These are phyloP conservation scores for Cercospora citrullina DNA, from an alignment of 2,329 filamentous ascomycete genomes.

Conservation along the genomic window DNA sequence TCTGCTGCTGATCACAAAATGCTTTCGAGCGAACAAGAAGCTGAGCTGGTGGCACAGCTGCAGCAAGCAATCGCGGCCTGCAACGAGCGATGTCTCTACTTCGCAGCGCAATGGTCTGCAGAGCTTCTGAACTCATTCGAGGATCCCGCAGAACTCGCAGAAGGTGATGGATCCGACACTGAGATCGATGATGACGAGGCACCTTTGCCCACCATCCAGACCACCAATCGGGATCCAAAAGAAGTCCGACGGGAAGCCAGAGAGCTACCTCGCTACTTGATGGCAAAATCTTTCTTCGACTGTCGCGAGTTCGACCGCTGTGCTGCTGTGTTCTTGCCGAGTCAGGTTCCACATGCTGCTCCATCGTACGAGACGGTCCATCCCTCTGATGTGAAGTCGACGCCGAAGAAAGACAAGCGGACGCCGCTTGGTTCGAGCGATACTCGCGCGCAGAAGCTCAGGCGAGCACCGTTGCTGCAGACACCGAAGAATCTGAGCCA, in stretches of 20 bases:
- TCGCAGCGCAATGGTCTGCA: slow-evolving; percentile 97
- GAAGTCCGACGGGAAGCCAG: slow-evolving; percentile 75
- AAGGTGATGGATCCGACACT: slow-evolving; percentile 55
- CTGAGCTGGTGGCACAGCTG: slow-evolving; percentile 69
- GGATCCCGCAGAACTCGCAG: slow-evolving; percentile 40
- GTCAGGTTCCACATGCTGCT: slow-evolving; percentile 57
- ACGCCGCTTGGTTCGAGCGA: background rate
- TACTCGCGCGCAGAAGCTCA: slow-evolving; percentile 31
- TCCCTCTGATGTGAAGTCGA: slow-evolving; percentile 53
- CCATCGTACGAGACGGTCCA: slow-evolving; percentile 36
- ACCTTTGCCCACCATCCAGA: slow-evolving; percentile 42
- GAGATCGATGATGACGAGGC: slow-evolving; percentile 40
- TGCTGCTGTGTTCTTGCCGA: slow-evolving; percentile 73
- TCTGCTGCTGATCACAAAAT: background rate
- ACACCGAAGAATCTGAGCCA: slow-evolving; percentile 64
- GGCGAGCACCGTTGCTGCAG: slow-evolving; percentile 11
- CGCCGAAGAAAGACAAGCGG: slow-evolving; percentile 12
- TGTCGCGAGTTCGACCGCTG: slow-evolving; percentile 94
- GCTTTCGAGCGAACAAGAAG: slow-evolving; percentile 46
- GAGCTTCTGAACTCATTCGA: slow-evolving; percentile 86
- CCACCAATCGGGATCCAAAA: slow-evolving; percentile 63
- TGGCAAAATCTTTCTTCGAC: slow-evolving; percentile 93
- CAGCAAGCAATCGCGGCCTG: slow-evolving; percentile 87
- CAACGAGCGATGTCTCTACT: slow-evolving; percentile 91
- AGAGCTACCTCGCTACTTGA: slow-evolving; percentile 79